These are phyloP conservation scores for Neofusicoccum sp. DNA, from an alignment of 2,329 filamentous ascomycete species.

Conservation along the genomic window DNA sequence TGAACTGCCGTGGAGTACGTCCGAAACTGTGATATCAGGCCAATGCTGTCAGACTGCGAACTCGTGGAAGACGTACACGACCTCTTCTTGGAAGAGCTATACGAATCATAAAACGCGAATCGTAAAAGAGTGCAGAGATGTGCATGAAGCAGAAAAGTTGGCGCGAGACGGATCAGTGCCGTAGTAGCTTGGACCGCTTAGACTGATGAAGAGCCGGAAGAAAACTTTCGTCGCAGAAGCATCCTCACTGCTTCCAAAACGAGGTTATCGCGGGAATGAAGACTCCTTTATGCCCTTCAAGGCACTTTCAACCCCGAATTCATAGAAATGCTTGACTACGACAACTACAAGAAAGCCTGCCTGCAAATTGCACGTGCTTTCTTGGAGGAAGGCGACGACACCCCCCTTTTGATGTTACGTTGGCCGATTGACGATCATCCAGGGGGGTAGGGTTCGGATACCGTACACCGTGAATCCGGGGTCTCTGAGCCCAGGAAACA, in stretches of 20 bases:
- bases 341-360: neutral
- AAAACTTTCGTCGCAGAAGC: neutral
- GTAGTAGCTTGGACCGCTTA: neutral
- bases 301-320: neutral
- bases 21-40: slow-evolving; percentile 20
- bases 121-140: neutral
- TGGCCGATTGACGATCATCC: neutral
- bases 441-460: neutral
- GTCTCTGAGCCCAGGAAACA: neutral
- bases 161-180: neutral
- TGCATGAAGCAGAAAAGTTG: neutral
- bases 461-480: neutral
- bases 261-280: neutral
- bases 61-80: slow-evolving; percentile 13
- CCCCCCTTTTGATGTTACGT: slow-evolving; percentile 23
- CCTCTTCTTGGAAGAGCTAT: slow-evolving; percentile 21
- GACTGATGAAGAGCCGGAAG: neutral
- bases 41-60: slow-evolving; percentile 23
- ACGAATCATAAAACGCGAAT: neutral
- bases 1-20: slow-evolving; percentile 28
- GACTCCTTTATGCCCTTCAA: neutral
- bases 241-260: neutral
- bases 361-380: slow-evolving; percentile 22
- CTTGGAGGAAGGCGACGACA: slow-evolving; percentile 24
- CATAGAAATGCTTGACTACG: neutral